phyloP scores from a whole-genome alignment of 2,329 filamentous ascomycete genomes.

The Stagonosporopsis chrysanthemi region DNA sequence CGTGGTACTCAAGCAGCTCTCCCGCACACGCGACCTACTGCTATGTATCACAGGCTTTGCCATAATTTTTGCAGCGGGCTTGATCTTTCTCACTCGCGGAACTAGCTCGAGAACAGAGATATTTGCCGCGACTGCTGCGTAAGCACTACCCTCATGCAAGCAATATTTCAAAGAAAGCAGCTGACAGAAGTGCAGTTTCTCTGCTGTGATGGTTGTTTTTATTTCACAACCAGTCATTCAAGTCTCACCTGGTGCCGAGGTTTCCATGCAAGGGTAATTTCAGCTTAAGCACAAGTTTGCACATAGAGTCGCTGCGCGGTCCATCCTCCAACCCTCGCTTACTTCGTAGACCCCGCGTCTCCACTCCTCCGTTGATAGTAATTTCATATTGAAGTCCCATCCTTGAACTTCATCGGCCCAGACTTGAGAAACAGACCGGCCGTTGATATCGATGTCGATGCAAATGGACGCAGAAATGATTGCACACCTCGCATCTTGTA shows the following conservation, averaged over 20 bases:
- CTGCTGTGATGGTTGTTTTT: conserved; percentile 8
- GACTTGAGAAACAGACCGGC: too few relatives aligned
- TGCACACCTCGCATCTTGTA: too few relatives aligned
- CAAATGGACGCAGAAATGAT: too few relatives aligned
- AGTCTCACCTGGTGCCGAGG: not conserved
- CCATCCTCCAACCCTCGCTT: too few relatives aligned
- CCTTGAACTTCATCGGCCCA: too few relatives aligned
- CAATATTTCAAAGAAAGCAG: not conserved
- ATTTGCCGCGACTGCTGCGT: conserved; percentile 25
- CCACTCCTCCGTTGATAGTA: too few relatives aligned
- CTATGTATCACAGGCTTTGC: conserved; percentile 8
- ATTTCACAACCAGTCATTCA: conserved; percentile 6
- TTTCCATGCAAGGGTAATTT: not conserved
- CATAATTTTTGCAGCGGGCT: not conserved
- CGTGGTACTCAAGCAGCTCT: not conserved
- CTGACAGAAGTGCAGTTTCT: not conserved
- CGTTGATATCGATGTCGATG: too few relatives aligned
- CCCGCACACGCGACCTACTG: not conserved
- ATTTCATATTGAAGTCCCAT: too few relatives aligned
- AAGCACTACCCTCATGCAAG: not conserved
- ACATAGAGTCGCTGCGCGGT: too few relatives aligned
- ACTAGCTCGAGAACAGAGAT: conserved; percentile 20
- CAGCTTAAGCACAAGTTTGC: too few relatives aligned
- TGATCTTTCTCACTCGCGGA: conserved; percentile 20
- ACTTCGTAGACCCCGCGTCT: too few relatives aligned